phyloP scores from a whole-genome alignment of 257 asterid species.

The Buddleja alternifolia region DNA sequence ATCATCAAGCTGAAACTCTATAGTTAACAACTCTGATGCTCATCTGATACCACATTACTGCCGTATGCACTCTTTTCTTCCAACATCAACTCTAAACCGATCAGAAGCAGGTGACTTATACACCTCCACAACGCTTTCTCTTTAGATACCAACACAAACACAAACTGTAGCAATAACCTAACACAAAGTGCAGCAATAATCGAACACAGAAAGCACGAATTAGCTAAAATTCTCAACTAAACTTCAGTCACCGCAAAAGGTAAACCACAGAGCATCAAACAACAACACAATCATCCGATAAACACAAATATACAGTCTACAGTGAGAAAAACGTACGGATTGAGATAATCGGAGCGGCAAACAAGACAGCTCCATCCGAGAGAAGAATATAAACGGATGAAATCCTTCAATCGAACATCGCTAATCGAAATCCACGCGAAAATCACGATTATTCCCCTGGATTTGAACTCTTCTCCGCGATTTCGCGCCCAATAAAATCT shows the following conservation, averaged over 20 bases:
- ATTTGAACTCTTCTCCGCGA: conserved; percentile 37
- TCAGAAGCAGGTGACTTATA: not conserved
- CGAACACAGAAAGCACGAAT: no score
- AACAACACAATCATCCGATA: conserved; percentile 7
- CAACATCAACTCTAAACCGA: not conserved
- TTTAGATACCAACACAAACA: conserved; percentile 13
- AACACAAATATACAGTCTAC: not conserved
- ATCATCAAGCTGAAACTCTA: not conserved
- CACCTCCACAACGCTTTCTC: conserved; percentile 7
- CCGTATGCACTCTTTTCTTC: not conserved
- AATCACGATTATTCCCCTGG: conserved; percentile 66
- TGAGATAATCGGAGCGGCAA: conserved; percentile 78
- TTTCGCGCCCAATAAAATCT: conserved; percentile 65
- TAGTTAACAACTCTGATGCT: not conserved
- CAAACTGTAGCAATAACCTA: not conserved
- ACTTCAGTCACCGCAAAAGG: not conserved
- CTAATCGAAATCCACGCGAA: conserved; percentile 71
- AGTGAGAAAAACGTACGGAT: conserved; percentile 52
- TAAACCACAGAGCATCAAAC: not conserved
- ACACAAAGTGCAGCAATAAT: no score
- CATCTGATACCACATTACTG: not conserved
- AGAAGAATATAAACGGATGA: conserved; percentile 58
- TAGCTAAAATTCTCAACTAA: conserved; percentile 18
- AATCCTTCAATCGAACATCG: conserved; percentile 57
- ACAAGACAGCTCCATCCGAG: conserved; percentile 83